Base-by-base conservation (phyloP, 306 rosid genomes). In the Prunus davidiana region DNA sequence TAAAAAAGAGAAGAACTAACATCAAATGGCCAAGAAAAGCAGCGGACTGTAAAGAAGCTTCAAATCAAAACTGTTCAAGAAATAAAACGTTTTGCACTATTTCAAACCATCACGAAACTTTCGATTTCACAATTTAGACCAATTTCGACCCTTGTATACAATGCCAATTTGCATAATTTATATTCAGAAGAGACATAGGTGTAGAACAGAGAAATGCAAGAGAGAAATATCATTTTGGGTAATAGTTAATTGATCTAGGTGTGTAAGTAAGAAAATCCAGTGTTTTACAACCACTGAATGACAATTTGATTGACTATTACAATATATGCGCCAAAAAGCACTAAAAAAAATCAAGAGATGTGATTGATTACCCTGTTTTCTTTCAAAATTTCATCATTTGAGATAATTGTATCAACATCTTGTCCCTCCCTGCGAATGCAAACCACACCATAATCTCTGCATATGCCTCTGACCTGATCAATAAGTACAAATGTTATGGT, bases 341-440 rank as follows among this genome's bases (percentile, higher is more conserved):
- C 5, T 22, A 13, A 46, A 20, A 79, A 11, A 0, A 10, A 15
- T 43, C 46, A 49, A 67, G 68, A 27, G 5, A 56, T 32, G 38
- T 30, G 65, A 12, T 79, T 30, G 65, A 12, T 79, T 85, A 85
- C 91, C 85, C 18, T 68, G 41, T 81, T 77, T 38, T 83, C 84
- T 13, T 74, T 47, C 80, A 87, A 69, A 70, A 79, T 81, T 46
- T 78, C 79, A 32, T 89, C 78, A 32, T 82, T 67, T 19, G 85
- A 82, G 41, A 86, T 62, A 30, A 69, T 79, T 69, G 84, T 84
- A 73, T 74, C 89, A 47, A 86, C 72, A 74, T 87, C 91, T 84
- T 89, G 91, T 74, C 90, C 94, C 70, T 87, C 94, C 74, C 91
- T 76, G 25, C 82, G 66, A 57, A 89, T 82, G 81, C 88, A 87